Evolutionary conservation across 1,139 yeast species (phyloP), one percentile per base, ranked within the genome.

Genomic region (Diutina catenulata): DNA sequence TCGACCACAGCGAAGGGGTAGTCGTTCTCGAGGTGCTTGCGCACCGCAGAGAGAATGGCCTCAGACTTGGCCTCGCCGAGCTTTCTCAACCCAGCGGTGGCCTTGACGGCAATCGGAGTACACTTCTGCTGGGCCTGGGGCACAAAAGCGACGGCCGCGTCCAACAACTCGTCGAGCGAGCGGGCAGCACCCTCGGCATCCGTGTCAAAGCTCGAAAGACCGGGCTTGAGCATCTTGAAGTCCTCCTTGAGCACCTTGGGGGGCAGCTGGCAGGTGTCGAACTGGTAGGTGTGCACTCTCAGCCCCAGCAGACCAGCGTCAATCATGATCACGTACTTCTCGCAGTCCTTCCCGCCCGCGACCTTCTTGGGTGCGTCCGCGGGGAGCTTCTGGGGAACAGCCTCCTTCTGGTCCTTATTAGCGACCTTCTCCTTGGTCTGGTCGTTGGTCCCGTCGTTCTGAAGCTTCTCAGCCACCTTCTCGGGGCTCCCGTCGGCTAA

Each of bases 271-370:
- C 97, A 87, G 40, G 86, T 76, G 61, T 86, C 83, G 62, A 91
- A 91, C 53, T 82, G 79, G 60, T 91, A 91, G 27, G 91, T 80
- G 57, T 91, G 98, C 27, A 91, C 84, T 56, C 98, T 78, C 20
- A 96, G 87, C 24, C 98, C 98, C 6, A 95, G 81, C 3, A 96
- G 86, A 11, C 98, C 98, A 3, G 97, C 98, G 61, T 91, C 98
- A 39, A 91, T 68, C 95, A 91, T 86, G 22, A 91, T 74, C 27
- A 88, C 96, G 45, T 51, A 68, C 36, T 62, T 62, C 19, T 15
- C 26, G 19, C 37, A 33, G 11, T 53, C 55, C 38, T 60, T 56
- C 36, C 55, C 70, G 62, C 13, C 43, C 11, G 33, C n/a, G 16
- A n/a, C 20, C 5, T 4, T 15, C 6, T 15, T 27, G 19, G 29